A percentile compares a stretch with the other conserved stretches of the same genome.
These are phyloP conservation scores for Colletotrichum trifolii DNA, from an alignment of 2,329 filamentous ascomycete species.

Conservation along the genomic window DNA sequence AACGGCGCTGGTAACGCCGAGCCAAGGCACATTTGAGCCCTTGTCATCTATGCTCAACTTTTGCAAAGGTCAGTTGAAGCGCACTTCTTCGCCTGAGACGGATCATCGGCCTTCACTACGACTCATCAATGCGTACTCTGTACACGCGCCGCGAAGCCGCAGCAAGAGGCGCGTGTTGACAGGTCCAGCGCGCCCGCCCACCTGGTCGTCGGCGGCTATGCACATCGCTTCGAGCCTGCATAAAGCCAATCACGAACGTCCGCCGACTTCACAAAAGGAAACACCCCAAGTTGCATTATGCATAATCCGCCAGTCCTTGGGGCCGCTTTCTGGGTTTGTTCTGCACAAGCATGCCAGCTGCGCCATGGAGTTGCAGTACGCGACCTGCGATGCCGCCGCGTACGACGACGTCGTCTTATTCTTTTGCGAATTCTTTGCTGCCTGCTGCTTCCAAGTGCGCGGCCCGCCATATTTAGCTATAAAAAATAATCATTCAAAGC, in stretches of 20 bases:
- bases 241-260: constrained; percentile 26
- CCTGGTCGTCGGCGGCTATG: constrained; percentile 34
- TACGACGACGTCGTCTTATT: not conserved
- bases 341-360: constrained; percentile 4
- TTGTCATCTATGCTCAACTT: constrained; percentile 18
- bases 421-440: not conserved
- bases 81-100: constrained; percentile 7
- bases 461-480: not conserved
- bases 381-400: constrained; percentile 13
- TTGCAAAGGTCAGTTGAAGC: constrained; percentile 2
- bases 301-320: not conserved
- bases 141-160: constrained; percentile 9
- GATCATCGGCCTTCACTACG: constrained; percentile 25
- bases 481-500: not conserved
- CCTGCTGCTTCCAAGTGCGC: no score
- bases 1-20: no score
- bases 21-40: not conserved
- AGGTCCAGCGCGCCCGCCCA: constrained; percentile 27
- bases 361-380: not conserved
- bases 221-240: constrained; percentile 35
- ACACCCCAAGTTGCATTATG: not conserved
- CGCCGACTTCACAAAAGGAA: constrained; percentile 20
- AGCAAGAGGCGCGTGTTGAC: constrained; percentile 16
- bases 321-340: not conserved
- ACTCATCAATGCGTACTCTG: not conserved